Evolutionary conservation across 257 asterid species (phyloP), one percentile per base, ranked within the genome.

Genomic region (Lavandula angustifolia): DNA sequence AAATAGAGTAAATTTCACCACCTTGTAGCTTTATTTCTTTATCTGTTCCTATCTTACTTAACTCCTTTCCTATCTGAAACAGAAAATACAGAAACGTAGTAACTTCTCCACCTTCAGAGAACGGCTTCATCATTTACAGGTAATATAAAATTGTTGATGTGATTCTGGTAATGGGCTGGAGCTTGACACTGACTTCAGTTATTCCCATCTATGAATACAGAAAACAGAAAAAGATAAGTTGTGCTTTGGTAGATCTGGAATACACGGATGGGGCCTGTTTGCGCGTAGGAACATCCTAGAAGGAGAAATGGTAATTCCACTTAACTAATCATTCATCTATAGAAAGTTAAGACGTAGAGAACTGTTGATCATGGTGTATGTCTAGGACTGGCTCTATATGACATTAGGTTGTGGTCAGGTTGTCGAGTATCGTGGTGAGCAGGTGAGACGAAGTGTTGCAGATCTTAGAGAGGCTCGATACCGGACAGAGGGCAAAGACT

Each of bases 221-320:
- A 90, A 79, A 78, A 94, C 92, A 22, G 99, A 94, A 77, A 94
- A 78, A 72, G 95, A 89, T 52, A 82, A 88, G 60, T 96, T 94
- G 73, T 85, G 95, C 88, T 94, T 94, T 83, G 99, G 99, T 75
- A 81, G 90, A 80, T 94, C 99, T 59, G 96, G 83, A 71, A 90
- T 94, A 67, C 99, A 94, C 60, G 92, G 97, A 57, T 94, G 99
- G 99, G 99, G 99, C 69, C 89, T 94, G 35, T 94, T 94, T 80
- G 97, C 99, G 17, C 88, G 95, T 63, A 78, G 87, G 75, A 66
- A 83, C 75, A 90, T 94, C 71, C 81, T 73, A 13, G 99, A 90
- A 81, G 99, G 99, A 75, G 99, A 94, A 72, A 90, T 90, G 99
- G 99, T 87, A 84, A 58, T 64, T 71, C 42, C 54, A 54, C 6